phyloP scores from a whole-genome alignment of 2,329 filamentous ascomycete species.

The Endothia cerciana region DNA sequence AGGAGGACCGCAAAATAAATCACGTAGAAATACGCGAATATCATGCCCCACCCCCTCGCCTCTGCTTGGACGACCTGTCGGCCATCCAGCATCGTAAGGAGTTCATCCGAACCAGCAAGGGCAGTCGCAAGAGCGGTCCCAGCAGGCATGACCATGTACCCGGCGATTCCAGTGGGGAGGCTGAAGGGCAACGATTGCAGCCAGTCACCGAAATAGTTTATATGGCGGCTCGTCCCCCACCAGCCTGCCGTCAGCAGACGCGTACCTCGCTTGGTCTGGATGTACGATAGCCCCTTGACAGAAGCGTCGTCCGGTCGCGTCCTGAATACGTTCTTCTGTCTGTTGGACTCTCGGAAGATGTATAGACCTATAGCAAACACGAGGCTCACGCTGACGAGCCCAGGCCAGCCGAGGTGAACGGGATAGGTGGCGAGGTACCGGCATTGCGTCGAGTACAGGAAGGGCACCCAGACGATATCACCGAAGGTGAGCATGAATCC shows the following conservation, averaged over 20 bases:
- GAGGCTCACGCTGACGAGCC: conserved; percentile 64
- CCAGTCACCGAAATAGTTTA: conserved; percentile 94
- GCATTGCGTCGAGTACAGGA: conserved; percentile 68
- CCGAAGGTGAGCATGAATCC: conserved; percentile 68
- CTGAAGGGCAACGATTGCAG: conserved; percentile 86
- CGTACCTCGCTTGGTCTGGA: conserved; percentile 78
- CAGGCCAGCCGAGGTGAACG: conserved; percentile 68
- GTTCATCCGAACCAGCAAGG: conserved; percentile 37
- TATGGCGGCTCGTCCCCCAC: conserved; percentile 87
- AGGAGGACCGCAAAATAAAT: conserved; percentile 83
- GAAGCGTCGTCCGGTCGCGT: conserved; percentile 79
- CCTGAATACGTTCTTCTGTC: conserved; percentile 88
- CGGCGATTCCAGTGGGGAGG: conserved; percentile 78
- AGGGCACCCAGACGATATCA: conserved; percentile 15
- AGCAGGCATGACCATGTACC: conserved; percentile 69
- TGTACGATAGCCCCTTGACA: conserved; percentile 76
- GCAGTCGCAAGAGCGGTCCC: conserved; percentile 54
- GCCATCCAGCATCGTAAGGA: conserved; percentile 55
- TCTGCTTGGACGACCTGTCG: conserved; percentile 69
- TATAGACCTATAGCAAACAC: conserved; percentile 74
- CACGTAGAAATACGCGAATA: conserved; percentile 88
- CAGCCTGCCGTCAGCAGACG: conserved; percentile 80
- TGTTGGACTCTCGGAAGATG: conserved; percentile 86
- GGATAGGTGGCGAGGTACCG: conserved; percentile 82
- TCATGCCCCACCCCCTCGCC: conserved; percentile 76